A percentile compares a stretch with the other conserved stretches of the same genome.
Conservation (phyloP, 495 filamentous ascomycete species). For the Corynascus novoguineensis region DNA sequence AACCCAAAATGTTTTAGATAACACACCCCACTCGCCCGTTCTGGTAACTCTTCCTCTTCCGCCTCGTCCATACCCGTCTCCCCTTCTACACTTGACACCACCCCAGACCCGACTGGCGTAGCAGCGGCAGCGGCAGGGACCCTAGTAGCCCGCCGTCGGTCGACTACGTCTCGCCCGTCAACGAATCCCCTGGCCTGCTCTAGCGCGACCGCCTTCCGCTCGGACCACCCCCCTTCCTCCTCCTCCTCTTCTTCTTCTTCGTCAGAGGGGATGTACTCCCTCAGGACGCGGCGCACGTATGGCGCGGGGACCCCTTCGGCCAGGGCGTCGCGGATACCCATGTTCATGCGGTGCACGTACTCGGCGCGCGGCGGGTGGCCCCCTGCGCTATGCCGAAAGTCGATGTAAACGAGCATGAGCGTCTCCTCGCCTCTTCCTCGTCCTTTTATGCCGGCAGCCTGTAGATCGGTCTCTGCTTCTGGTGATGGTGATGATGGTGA, state of each 20-base stretch:
- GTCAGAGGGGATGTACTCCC: conserved; percentile 21
- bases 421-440: conserved; percentile 1
- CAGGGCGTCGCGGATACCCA: conserved; percentile 34
- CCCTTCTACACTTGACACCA: background rate
- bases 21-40: conserved; percentile 2
- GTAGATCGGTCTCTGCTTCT: background rate
- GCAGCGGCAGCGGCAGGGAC: background rate
- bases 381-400: conserved; percentile 21
- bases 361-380: conserved; percentile 23
- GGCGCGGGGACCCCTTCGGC: conserved; percentile 25
- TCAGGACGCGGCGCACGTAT: conserved; percentile 30
- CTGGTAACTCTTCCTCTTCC: conserved; percentile 4
- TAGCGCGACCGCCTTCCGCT: no score
- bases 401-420: conserved; percentile 36
- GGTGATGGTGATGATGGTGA: background rate
- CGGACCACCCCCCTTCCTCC: background rate
- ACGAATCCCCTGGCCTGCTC: no score
- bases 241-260: conserved; percentile 4
- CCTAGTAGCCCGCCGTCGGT: no score
- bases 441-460: background rate
- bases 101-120: background rate
- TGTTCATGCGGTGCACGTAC: conserved; percentile 38
- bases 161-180: no score
- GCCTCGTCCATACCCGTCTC: no score
- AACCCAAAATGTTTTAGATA: background rate